Evolutionary conservation across 176 grass and related monocot genomes (phyloP), one percentile per base, ranked within the genome.

Genomic region (Musa schizocarpa): DNA sequence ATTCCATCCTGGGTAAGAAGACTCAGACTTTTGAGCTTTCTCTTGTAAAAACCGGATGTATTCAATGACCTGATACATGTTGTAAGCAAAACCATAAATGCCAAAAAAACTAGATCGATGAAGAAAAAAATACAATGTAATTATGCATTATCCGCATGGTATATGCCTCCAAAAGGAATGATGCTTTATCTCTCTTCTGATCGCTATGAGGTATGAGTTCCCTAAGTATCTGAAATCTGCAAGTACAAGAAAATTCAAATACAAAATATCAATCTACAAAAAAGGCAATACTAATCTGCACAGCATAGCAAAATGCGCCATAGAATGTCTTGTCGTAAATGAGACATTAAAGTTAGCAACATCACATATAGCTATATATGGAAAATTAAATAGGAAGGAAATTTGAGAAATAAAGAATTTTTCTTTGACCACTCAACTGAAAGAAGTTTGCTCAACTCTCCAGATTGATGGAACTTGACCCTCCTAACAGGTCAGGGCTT

Each of bases 131-230:
- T 78, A 67, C 20, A 20, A 20, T 23, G 20, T 65, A 20, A 22
- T 65, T 65, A 65, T 2, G 21, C 9, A 43, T 43, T 65, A 23
- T 24, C 20, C 11, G 62, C 3, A 9, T 23, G 10, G 9, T 25
- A 12, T 51, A 77, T 85, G 91, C 94, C 88, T 98, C 94, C 67
- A 98, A 79, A 52, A 98, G 94, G 80, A 98, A 93, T 76, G 94
- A 91, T n/a, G 94, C 94, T 82, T 98, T 98, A 73, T 98, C 94
- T 74, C 94, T 91, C 84, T 98, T 98, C 76, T 98, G 94, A 91
- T 98, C 94, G 73, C 23, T 93, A 50, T 98, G 90, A 53, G 94
- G 94, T 72, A 98, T 91, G n/a, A 98, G 64, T 71, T 98, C 94
- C 59, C 94, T 89, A 78, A 98, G 90, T 87, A 98, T 93, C 86